These are phyloP conservation scores for Wakefieldia striispora DNA, from an alignment of 768 basidiomycete species.

Conservation along the genomic window DNA sequence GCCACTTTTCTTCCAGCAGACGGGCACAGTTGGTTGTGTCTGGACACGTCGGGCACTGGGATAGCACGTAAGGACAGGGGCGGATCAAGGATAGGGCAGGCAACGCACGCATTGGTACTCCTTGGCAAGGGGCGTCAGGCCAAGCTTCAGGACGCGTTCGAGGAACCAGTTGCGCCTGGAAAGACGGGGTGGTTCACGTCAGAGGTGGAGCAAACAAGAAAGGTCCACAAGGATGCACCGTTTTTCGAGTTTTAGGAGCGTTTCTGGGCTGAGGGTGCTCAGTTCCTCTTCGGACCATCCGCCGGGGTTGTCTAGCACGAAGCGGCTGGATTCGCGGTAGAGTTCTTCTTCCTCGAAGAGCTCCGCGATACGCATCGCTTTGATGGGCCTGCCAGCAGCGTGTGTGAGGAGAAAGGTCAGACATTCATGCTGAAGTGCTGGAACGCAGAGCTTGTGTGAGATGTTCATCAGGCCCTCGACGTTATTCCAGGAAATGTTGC, in stretches of 20 bases:
- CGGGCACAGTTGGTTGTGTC: conserved; percentile 78
- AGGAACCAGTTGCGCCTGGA: conserved; percentile 86
- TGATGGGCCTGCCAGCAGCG: conserved; percentile 89
- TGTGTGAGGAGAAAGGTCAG: conserved; percentile 87
- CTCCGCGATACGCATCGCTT: conserved; percentile 90
- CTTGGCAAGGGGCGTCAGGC: conserved; percentile 81
- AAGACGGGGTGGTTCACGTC: background rate
- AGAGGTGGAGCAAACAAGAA: background rate
- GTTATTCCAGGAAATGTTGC: conserved; percentile 94
- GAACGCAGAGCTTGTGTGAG: conserved; percentile 83
- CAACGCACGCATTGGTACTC: conserved; percentile 89
- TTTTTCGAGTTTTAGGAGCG: conserved; percentile 86
- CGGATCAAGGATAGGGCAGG: background rate
- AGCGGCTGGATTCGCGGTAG: conserved; percentile 87
- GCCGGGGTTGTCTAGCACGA: conserved; percentile 89
- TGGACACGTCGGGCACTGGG: conserved; percentile 79
- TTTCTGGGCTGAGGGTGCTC: conserved; percentile 77
- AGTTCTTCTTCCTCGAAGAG: conserved; percentile 87
- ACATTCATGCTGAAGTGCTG: conserved; percentile 78
- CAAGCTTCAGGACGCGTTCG: conserved; percentile 90
- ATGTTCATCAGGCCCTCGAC: conserved; percentile 91
- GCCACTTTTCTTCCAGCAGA: conserved; percentile 90
- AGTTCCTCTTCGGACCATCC: conserved; percentile 81
- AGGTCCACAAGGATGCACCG: conserved; percentile 40
- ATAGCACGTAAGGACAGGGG: background rate